Base-by-base conservation (phyloP, 352 stramenopile species). In the Pilasporangium apinafurcum region DNA sequence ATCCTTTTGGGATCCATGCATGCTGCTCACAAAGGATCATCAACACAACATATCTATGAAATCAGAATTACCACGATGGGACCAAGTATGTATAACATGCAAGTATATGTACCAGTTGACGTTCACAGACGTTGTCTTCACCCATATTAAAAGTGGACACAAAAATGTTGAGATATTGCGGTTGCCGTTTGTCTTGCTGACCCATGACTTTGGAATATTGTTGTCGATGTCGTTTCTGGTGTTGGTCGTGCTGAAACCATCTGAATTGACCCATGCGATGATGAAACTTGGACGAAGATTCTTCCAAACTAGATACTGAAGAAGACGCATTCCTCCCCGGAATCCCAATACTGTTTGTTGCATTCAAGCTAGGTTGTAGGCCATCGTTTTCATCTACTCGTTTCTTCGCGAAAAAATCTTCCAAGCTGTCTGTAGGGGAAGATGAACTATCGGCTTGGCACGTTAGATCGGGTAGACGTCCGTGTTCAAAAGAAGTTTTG, bases 121-220 rank as follows among this genome's bases (percentile, higher is more conserved):
- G 37, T 39, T 80, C 70, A 3, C 63, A 57, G 10, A 85, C 63
- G 37, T 85, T 69, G 32, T 83, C 71, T 42, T 93, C 81, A 37
- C 75, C 81, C 81, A 93, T 91, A 46, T 93, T 93, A 53, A 93
- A 93, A 18, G 81, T 91, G 16, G 81, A 89, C 17, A 71, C 55
- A 38, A 90, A 93, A 12, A 93, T 80, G 9, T 59, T 43, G 30
- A 87, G 63, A 20, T 74, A 77, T 53, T 64, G 61, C 12, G 38
- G 57, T 39, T 63, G 51, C 7, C 44, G 12, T 33, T 44, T 30
- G 40, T 37, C 52, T 44, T 28, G 25, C 24, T 18, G 29, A 20
- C n/a, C 43, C 20, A 45, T 53, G 22, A 13, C 33, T 26, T 44
- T 20, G 32, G 48, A 8, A 21, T 21, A n/a, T 8, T 35, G 43